Evolutionary conservation across 345 rosid species (phyloP).

Genomic region (Linum usitatissimum): DNA sequence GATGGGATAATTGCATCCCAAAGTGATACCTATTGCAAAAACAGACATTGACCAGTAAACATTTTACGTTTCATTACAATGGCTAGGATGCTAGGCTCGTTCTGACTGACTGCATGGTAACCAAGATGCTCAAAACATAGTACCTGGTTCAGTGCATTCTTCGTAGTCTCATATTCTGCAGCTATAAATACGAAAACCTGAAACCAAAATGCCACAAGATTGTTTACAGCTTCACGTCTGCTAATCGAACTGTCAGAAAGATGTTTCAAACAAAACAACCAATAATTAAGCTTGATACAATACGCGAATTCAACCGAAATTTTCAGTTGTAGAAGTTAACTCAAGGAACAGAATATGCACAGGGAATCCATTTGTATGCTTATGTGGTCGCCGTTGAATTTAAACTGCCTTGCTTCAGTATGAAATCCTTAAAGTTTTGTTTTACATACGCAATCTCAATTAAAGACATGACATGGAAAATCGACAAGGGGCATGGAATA

Average conservation of each 20-base stretch:
- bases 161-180: slow-evolving; percentile 74
- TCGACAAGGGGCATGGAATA: background rate
- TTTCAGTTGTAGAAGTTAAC: too few relatives aligned
- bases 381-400: too few relatives aligned
- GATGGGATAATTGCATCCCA: slow-evolving; percentile 91
- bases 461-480: background rate
- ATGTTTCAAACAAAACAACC: background rate
- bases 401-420: background rate
- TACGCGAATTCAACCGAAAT: background rate
- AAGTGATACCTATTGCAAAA: slow-evolving; percentile 55
- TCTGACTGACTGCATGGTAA: background rate
- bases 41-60: slow-evolving; percentile 3
- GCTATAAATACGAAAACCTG: slow-evolving; percentile 82
- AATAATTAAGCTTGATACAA: too few relatives aligned
- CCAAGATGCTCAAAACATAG: background rate
- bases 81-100: too few relatives aligned
- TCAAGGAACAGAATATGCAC: too few relatives aligned
- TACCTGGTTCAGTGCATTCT: slow-evolving; percentile 88
- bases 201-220: background rate
- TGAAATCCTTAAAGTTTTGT: background rate
- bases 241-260: background rate
- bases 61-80: background rate
- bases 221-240: background rate
- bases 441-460: background rate
- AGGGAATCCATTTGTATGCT: too few relatives aligned